Conservation (phyloP, 768 basidiomycete species). For the Phanerochaete sordida region DNA sequence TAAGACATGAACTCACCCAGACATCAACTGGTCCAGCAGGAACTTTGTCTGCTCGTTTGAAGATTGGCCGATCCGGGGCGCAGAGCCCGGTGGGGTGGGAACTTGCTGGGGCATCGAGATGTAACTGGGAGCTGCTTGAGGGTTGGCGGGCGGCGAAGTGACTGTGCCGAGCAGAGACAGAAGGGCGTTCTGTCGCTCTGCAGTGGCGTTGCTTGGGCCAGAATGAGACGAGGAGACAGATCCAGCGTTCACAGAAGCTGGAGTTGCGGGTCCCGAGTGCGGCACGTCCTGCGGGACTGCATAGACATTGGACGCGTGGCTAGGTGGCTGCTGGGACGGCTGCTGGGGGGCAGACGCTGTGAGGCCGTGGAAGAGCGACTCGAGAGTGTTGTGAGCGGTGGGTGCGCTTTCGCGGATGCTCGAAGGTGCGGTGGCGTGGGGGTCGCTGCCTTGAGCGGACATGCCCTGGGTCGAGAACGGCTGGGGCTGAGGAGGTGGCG, state of each 20-base stretch:
- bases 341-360: slow-evolving; percentile 30
- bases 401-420: slow-evolving; percentile 35
- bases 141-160: slow-evolving; percentile 33
- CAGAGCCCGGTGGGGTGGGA: slow-evolving; percentile 64
- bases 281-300: slow-evolving; percentile 24
- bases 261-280: slow-evolving; percentile 42
- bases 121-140: slow-evolving; percentile 19
- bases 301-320: slow-evolving; percentile 21
- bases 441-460: slow-evolving; percentile 23
- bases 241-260: slow-evolving; percentile 36
- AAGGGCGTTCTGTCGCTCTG: slow-evolving; percentile 74
- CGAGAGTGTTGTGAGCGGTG: slow-evolving; percentile 56
- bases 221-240: slow-evolving; percentile 38
- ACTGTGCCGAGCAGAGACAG: slow-evolving; percentile 63
- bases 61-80: slow-evolving; percentile 50
- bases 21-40: slow-evolving; percentile 77
- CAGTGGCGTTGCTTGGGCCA: slow-evolving; percentile 33
- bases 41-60: slow-evolving; percentile 70
- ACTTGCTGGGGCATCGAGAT: slow-evolving; percentile 49
- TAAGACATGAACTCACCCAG: slow-evolving; percentile 53
- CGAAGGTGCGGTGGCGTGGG: slow-evolving; percentile 29
- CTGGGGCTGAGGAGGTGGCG: slow-evolving; percentile 23
- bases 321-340: slow-evolving; percentile 35
- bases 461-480: slow-evolving; percentile 17
- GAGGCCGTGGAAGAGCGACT: slow-evolving; percentile 63